Evolutionary conservation across 176 grass and related monocot genomes (phyloP), one percentile per base, ranked within the genome.

Genomic region (Melocanna baccifera): DNA sequence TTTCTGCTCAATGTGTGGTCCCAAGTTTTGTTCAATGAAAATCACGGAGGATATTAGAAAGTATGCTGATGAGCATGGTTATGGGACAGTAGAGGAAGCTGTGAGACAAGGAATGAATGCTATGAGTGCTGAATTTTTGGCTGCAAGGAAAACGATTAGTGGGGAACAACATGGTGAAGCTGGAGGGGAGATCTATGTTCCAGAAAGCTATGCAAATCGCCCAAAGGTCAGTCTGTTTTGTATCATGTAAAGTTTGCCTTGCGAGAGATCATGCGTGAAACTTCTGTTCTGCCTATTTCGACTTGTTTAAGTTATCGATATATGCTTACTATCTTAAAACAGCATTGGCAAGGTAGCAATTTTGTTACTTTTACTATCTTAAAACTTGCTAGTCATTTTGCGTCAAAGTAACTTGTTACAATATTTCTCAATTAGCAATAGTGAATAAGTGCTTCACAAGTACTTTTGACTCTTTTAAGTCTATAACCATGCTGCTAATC

Each of bases 1-100:
- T 85, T 98, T 98, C 87, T 98, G 96, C 69, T 95, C 93, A 32
- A 98, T 98, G 96, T 98, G 96, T 83, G 93, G 96, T 48, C 96
- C 92, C 65, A 98, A 98, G 67, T 98, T 98, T 91, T 98, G 96
- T 83, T 93, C 92, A 3, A 98, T 98, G 96, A 98, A 98, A 86
- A 98, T 98, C 81, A 95, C 96, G 6, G 96, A 98, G 58, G 96
- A 98, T 92, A 89, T 98, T 37, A 93, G 96, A 47, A 98, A 90
- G 51, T 98, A 95, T 83, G 96, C 96, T 28, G 91, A 98, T 83
- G 96, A 98, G 88, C 82, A 98, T 81, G 96, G 96, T 83, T 98
- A 98, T 6, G 96, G 89, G 29, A 93, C 89, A 73, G 80, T 92
- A 32, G 96, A 98, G 68, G 96, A 98, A 84, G 96, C 96, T 74